These are phyloP conservation scores for Apiotrichum mycotoxinovorans DNA, from an alignment of 1,284 basidiomycete species.

Conservation along the genomic window DNA sequence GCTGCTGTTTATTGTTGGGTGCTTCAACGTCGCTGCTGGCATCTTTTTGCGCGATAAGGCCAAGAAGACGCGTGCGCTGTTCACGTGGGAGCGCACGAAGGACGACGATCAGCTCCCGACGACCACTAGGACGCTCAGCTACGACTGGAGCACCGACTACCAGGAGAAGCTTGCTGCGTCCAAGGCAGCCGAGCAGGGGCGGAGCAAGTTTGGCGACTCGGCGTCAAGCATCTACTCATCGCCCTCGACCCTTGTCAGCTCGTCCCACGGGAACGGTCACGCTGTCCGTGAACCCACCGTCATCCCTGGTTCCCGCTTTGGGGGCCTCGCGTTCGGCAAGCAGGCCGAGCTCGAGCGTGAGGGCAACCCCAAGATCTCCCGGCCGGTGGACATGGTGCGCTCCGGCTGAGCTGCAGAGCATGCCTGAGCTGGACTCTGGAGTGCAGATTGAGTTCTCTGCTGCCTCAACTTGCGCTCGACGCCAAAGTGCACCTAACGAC, in stretches of 20 bases:
- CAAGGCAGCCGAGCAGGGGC: neutral
- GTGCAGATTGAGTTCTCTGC: too few relatives aligned
- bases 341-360: slow-evolving; percentile 63
- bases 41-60: slow-evolving; percentile 39
- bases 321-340: slow-evolving; percentile 69
- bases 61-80: slow-evolving; percentile 41
- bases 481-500: too few relatives aligned
- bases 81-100: slow-evolving; percentile 47
- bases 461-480: too few relatives aligned
- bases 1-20: slow-evolving; percentile 78
- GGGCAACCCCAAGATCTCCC: neutral
- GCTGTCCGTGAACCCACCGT: neutral
- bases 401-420: neutral
- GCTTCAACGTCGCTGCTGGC: slow-evolving; percentile 70
- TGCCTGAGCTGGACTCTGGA: too few relatives aligned
- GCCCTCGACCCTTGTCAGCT: neutral
- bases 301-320: slow-evolving; percentile 38
- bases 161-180: neutral
- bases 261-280: neutral
- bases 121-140: neutral
- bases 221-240: neutral
- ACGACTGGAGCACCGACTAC: slow-evolving; percentile 2
- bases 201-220: neutral
- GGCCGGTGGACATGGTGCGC: neutral
- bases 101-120: neutral